Base-by-base conservation (phyloP, 768 basidiomycete species). In the Boletus pseudopeckii region DNA sequence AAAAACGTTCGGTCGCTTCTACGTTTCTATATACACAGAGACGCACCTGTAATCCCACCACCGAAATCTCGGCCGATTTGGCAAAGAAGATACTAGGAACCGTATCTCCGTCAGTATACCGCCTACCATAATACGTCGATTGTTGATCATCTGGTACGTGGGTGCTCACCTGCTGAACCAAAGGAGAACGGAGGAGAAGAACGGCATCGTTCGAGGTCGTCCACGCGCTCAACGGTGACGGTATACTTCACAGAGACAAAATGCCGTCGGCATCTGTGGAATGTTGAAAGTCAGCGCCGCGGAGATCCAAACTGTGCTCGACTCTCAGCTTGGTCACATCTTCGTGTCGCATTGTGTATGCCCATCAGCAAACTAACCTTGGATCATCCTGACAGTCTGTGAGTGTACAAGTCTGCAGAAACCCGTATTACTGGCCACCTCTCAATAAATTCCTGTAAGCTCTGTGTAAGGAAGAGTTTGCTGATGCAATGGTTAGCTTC, bases 1-100 rank as follows among this genome's bases (percentile, higher is more conserved):
- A 14, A 30, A 41, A 32, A 3, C 9, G 38, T 43, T 49, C 3
- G 10, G 34, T 30, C 18, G 39, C 37, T 41, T 46, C 48, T 20
- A 17, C 33, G 28, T 46, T 22, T 34, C 34, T n/a, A 48, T 34
- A 51, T 40, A 8, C 20, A 15, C 32, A 32, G 15, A 17, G 32
- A 39, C 41, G 54, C 46, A 87, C 92, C 78, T 95, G 92, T 45
- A 96, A 74, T 41, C 92, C 92, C 47, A 96, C 91, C n/a, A 96
- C 86, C 9, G 90, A 86, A 57, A 95, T 85, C 71, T 95, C 92
- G 32, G 91, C 87, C 18, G 86, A 77, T 66, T 89, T 94, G 32
- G 90, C 81, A 74, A 93, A 93, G 78, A 96, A 92, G 41, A 94
- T 73, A 44, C 87, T 89, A 58, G 15, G 51, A 22, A 14, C 56